Percentiles rank a stretch among this genome's conserved stretches.
These are phyloP conservation scores for Oidium heveae DNA, from an alignment of 2,329 filamentous ascomycete genomes.

Conservation along the genomic window DNA sequence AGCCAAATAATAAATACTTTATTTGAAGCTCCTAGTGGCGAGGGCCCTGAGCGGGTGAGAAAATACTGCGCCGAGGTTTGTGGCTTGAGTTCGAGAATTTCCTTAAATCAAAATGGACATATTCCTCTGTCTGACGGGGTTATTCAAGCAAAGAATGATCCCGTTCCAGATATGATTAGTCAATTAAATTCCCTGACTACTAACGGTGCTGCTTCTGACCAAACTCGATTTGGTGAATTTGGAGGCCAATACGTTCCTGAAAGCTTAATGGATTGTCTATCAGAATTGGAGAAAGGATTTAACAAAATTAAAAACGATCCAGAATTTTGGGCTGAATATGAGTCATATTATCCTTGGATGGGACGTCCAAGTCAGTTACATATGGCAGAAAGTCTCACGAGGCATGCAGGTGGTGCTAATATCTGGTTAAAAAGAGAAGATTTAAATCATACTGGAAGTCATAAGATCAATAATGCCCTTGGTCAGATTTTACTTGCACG, in stretches of 20 bases:
- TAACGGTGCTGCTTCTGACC: conserved; percentile 18
- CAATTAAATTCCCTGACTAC: conserved; percentile 44
- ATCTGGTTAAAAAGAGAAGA: conserved; percentile 98
- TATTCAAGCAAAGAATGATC: conserved; percentile 19
- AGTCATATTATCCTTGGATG: conserved; percentile 93
- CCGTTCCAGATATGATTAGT: conserved; percentile 18
- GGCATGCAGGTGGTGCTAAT: conserved; percentile 72
- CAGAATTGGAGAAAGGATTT: conserved; percentile 77
- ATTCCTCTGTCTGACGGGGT: conserved; percentile 40
- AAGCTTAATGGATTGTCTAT: conserved; percentile 88
- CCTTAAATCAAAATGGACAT: conserved; percentile 24
- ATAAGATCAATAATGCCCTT: conserved; percentile 98
- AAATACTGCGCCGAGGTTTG: conserved; percentile 64
- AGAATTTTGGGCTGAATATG: conserved; percentile 89
- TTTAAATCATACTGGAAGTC: conserved; percentile 87
- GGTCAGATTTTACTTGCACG: conserved; percentile 75
- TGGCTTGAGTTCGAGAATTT: conserved; percentile 20
- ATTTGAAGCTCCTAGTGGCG: conserved; percentile 36
- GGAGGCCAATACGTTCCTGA: conserved; percentile 96
- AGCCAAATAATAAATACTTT: conserved; percentile 80
- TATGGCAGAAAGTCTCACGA: conserved; percentile 64
- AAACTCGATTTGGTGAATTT: conserved; percentile 80
- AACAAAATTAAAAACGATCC: conserved; percentile 67
- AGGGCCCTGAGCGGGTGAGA: conserved; percentile 48
- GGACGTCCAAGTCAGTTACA: conserved; percentile 81